Evolutionary conservation across 1,284 basidiomycete species (phyloP), one percentile per base, ranked within the genome.

Genomic region (Sphaerobolus stellatus): DNA sequence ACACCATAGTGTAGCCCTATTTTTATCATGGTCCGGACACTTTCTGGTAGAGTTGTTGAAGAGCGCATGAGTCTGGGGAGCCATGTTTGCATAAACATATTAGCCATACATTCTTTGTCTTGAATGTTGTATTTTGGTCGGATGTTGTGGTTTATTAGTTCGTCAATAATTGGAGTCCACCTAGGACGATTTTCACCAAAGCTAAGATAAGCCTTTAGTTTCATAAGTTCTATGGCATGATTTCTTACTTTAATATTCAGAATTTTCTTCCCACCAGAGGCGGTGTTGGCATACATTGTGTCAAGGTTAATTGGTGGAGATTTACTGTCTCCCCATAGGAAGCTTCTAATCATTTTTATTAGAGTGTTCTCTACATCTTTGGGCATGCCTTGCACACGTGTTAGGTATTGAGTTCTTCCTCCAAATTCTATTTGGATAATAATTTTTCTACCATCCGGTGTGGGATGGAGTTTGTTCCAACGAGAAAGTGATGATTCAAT

Each of bases 141-240:
- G 7, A 7, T 22, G 7, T 38, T 38, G 7, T 16, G n/a, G 3
- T 7, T 16, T 3, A 38, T 5, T 3, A 38, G 3, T 7, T 30
- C 48, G 34, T 63, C 62, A 1, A 52, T 48, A 0, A 62, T 2
- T 22, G 4, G 58, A 5, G 52, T 52, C 62, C 62, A 62, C 9
- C 16, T 50, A 2, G 62, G 50, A 16, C 58, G 20, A 5, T 38
- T 14, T 0, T 25, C 13, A 1, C 50, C 48, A 20, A 45, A 48
- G 20, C 46, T 56, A 2, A 63, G 57, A 47, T 63, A 61, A 16
- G 52, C 40, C 45, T 59, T 56, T 1, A 59, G 45, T 57, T 52
- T 56, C n/a, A 55, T 59, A 11, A 62, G 36, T 29, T 53, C 47
- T 8, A 62, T 61, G 2, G 61, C 61, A 31, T 61, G 48, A 30